Evolutionary conservation across 345 rosid genomes (phyloP).

Genomic region (Citrus sp.): DNA sequence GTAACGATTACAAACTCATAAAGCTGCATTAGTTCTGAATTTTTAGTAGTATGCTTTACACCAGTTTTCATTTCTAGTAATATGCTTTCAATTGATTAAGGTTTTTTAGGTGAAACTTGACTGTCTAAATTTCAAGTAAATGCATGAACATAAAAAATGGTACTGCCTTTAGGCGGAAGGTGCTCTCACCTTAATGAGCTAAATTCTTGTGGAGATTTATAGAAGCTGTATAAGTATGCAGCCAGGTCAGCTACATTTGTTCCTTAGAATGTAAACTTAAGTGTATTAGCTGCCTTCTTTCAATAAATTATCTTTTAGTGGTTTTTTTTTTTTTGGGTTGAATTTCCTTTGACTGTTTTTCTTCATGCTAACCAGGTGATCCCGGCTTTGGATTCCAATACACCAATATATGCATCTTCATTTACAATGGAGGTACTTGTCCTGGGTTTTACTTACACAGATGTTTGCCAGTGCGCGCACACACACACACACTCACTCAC

Average conservation of each 20-base stretch:
- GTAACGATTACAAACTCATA: neutral
- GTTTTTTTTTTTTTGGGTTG: neutral
- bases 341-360: conserved; percentile 1
- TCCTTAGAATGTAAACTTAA: neutral
- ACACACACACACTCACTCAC: neutral
- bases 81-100: neutral
- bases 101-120: neutral
- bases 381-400: conserved; percentile 79
- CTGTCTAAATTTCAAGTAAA: neutral
- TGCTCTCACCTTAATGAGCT: neutral
- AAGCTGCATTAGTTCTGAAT: neutral
- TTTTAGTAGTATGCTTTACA: neutral
- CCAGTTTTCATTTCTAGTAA: neutral
- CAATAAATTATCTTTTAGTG: neutral
- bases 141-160: neutral
- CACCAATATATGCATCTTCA: conserved; percentile 93
- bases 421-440: conserved; percentile 92
- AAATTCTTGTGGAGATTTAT: neutral
- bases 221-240: neutral
- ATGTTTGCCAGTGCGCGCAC: neutral
- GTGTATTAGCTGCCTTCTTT: neutral
- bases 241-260: neutral
- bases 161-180: neutral
- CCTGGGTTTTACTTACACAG: neutral
- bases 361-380: conserved; percentile 61